A percentile compares a stretch with the other conserved stretches of the same genome.
Conservation (phyloP, 2,329 filamentous ascomycete genomes). For the Botryotinia convoluta region DNA sequence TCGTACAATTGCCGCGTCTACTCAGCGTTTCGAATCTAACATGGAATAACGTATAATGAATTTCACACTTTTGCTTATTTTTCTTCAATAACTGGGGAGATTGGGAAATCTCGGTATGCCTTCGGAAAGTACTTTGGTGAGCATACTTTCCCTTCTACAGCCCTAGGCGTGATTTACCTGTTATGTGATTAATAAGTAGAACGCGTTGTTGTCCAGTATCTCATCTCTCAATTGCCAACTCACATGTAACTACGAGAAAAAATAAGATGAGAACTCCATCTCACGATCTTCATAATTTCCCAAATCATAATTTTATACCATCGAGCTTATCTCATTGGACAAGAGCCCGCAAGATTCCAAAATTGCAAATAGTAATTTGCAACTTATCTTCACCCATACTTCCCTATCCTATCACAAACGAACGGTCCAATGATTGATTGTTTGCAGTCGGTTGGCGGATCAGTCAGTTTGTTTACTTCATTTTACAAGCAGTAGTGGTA, state of each 20-base stretch:
- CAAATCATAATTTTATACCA: constrained; percentile 4
- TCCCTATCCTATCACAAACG: not conserved
- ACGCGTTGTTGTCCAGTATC: not conserved
- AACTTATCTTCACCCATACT: not conserved
- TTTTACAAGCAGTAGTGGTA: constrained; percentile 14
- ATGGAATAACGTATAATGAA: not conserved
- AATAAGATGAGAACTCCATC: constrained; percentile 6
- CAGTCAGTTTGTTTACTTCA: constrained; percentile 12
- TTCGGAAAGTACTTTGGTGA: not conserved
- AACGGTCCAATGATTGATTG: not conserved
- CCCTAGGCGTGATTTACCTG: not conserved
- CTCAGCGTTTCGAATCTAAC: not conserved
- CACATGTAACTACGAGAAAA: not conserved
- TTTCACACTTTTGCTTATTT: not conserved
- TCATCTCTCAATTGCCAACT: constrained; percentile 11
- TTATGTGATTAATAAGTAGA: not conserved
- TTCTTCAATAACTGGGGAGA: not conserved
- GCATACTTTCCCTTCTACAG: not conserved
- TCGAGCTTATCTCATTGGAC: not conserved
- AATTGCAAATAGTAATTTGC: constrained; percentile 11
- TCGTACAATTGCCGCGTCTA: constrained; percentile 3
- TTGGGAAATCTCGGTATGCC: not conserved
- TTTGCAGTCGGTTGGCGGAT: not conserved
- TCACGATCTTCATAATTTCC: constrained; percentile 11
- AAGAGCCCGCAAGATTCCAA: not conserved